These are phyloP conservation scores for Keqinozyma sinolaborantium DNA, from an alignment of 1,139 yeast genomes.

Conservation along the genomic window DNA sequence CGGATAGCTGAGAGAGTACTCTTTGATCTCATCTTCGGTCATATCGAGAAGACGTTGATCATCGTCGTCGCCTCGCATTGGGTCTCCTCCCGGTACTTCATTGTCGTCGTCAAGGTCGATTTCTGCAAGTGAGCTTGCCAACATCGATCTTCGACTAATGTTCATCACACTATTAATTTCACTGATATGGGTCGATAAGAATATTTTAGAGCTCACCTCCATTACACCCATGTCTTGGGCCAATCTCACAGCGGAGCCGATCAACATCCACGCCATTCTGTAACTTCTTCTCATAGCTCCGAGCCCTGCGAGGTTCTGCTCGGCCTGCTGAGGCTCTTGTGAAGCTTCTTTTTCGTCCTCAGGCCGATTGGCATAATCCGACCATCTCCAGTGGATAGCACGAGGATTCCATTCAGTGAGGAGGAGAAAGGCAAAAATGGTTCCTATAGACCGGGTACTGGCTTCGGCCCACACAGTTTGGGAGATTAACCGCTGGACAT, in stretches of 20 bases:
- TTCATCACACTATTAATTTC: slow-evolving; percentile 78
- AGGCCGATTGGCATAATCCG: slow-evolving; percentile 75
- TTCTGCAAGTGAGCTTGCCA: slow-evolving; percentile 64
- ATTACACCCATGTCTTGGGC: slow-evolving; percentile 86
- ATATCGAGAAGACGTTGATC: slow-evolving; percentile 30
- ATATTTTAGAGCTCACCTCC: slow-evolving; percentile 70
- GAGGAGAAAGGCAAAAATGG: slow-evolving; percentile 78
- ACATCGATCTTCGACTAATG: slow-evolving; percentile 64
- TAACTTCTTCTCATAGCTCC: slow-evolving; percentile 86
- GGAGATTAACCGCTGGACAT: slow-evolving; percentile 77
- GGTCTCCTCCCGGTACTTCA: too few species aligned
- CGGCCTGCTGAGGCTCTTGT: slow-evolving; percentile 14
- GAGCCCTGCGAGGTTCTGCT: slow-evolving; percentile 63
- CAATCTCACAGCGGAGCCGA: slow-evolving; percentile 80
- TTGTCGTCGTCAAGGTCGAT: slow-evolving; percentile 53
- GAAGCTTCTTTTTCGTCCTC: slow-evolving; percentile 26
- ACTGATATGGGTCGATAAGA: slow-evolving; percentile 78
- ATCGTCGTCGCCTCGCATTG: slow-evolving; percentile 26
- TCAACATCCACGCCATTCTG: slow-evolving; percentile 91
- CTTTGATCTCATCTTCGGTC: slow-evolving; percentile 36
- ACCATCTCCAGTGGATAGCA: slow-evolving; percentile 87
- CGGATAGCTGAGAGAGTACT: slow-evolving; percentile 20
- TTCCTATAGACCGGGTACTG: slow-evolving; percentile 80
- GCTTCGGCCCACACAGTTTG: slow-evolving; percentile 96
- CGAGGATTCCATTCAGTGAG: slow-evolving; percentile 95